Evolutionary conservation across 306 rosid species (phyloP).

Genomic region (Malus sieversii): DNA sequence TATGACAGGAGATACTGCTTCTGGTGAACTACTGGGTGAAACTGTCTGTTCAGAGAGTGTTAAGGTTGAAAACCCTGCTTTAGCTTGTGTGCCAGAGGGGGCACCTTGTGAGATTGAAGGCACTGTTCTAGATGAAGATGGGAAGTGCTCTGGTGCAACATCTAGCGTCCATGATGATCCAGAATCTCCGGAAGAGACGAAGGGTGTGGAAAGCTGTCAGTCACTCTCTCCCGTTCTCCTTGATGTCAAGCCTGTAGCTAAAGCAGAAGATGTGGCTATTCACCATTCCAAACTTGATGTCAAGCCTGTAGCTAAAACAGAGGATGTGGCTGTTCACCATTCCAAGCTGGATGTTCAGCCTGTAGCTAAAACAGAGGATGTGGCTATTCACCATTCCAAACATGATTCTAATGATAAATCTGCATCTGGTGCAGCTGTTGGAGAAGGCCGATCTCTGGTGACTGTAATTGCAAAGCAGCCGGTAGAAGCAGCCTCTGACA

Average conservation of each 20-base stretch:
- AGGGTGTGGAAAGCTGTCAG: background rate
- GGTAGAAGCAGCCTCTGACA: background rate
- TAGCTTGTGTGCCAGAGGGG: conserved; percentile 11
- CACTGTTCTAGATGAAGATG: conserved; percentile 5
- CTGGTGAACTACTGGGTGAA: conserved; percentile 4
- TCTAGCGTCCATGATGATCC: conserved; percentile 15
- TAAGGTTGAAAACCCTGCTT: background rate
- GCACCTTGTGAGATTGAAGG: conserved; percentile 14
- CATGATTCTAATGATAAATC: background rate
- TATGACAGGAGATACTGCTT: background rate
- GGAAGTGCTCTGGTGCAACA: conserved; percentile 7
- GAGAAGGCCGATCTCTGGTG: conserved; percentile 6
- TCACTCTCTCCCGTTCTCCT: background rate
- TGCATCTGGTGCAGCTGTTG: conserved; percentile 6
- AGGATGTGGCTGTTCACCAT: too few relatives aligned
- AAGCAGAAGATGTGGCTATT: background rate
- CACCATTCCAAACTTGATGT: background rate
- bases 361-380: too few relatives aligned
- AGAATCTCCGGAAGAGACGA: conserved; percentile 13
- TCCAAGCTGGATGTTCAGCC: too few relatives aligned
- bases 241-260: conserved; percentile 4
- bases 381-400: background rate
- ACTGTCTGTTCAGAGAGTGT: background rate
- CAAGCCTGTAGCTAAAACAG: too few relatives aligned
- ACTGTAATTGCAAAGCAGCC: conserved; percentile 1